Evolutionary conservation across 805 yeast genomes (phyloP).

Genomic region (Starmerella gropengiesseri): DNA sequence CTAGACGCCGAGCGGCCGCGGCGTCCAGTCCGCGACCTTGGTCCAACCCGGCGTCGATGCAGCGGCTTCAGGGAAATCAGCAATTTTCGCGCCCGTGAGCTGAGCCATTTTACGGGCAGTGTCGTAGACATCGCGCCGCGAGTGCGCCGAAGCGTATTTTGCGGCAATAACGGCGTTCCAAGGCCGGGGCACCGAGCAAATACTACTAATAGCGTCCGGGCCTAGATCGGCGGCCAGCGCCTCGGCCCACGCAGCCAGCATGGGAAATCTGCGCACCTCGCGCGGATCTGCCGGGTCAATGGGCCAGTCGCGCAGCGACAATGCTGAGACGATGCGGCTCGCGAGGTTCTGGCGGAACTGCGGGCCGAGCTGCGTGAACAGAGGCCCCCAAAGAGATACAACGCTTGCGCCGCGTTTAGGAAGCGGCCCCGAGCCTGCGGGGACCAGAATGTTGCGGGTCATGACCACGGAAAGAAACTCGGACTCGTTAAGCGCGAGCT

Average conservation of each 20-base stretch:
- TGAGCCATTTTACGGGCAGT: constrained; percentile 22
- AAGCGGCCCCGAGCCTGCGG: constrained; percentile 11
- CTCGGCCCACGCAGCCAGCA: constrained; percentile 20
- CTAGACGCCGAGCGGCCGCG: constrained; percentile 18
- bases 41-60: constrained; percentile 13
- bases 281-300: background rate
- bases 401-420: constrained; percentile 8
- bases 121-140: background rate
- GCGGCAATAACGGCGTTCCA: constrained; percentile 25
- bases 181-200: constrained; percentile 21
- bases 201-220: background rate
- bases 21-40: constrained; percentile 16
- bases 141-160: constrained; percentile 5
- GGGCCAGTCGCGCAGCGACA: constrained; percentile 21
- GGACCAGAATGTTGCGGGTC: constrained; percentile 21
- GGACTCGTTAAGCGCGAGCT: constrained; percentile 4
- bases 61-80: background rate
- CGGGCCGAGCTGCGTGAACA: constrained; percentile 14
- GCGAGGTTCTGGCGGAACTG: constrained; percentile 9
- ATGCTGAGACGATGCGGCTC: constrained; percentile 3
- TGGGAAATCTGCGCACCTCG: constrained; percentile 8
- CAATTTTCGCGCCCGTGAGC: constrained; percentile 13
- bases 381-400: constrained; percentile 21
- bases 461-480: constrained; percentile 18
- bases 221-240: constrained; percentile 10